phyloP scores from a whole-genome alignment of 2,329 filamentous ascomycete species.

The Ramichloridium luteum region DNA sequence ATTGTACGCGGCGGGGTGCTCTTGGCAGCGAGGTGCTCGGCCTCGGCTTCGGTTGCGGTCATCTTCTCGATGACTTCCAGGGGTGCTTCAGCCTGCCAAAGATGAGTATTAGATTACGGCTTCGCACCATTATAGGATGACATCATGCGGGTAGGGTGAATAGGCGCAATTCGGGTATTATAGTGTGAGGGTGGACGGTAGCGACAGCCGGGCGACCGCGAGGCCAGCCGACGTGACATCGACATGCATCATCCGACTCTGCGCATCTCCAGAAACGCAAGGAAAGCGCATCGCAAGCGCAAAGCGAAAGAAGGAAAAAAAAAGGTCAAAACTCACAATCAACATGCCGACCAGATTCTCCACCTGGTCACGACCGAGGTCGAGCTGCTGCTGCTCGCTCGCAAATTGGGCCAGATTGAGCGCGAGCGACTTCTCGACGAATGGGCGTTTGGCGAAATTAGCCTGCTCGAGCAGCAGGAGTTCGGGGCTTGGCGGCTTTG shows the following conservation, averaged over 20 bases:
- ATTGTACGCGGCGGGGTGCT: conserved; percentile 13
- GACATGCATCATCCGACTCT: too few relatives aligned
- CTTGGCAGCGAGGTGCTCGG: conserved; percentile 9
- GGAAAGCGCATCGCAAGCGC: conserved; percentile 3
- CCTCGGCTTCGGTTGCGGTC: conserved; percentile 16
- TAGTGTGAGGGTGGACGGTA: too few relatives aligned
- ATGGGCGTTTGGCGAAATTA: conserved; percentile 33
- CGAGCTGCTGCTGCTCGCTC: conserved; percentile 38
- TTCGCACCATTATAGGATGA: too few relatives aligned
- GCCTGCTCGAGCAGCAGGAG: conserved; percentile 18
- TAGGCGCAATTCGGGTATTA: too few relatives aligned
- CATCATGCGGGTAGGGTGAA: too few relatives aligned
- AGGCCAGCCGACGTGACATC: conserved; percentile 5
- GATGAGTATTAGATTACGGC: conserved; percentile 19
- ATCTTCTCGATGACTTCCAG: conserved; percentile 29
- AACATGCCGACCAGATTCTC: conserved; percentile 46
- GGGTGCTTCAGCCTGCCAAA: conserved; percentile 31
- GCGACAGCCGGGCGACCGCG: neutral
- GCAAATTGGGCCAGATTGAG: conserved; percentile 50
- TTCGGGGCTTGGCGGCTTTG: conserved; percentile 3
- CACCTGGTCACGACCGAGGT: conserved; percentile 34
- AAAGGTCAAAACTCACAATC: conserved; percentile 42
- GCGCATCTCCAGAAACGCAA: neutral
- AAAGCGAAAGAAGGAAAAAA: conserved; percentile 11
- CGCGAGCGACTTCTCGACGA: conserved; percentile 54